Evolutionary conservation across 1,284 basidiomycete species (phyloP), one percentile per base, ranked within the genome.

Genomic region (Heterobasidion parviporum): DNA sequence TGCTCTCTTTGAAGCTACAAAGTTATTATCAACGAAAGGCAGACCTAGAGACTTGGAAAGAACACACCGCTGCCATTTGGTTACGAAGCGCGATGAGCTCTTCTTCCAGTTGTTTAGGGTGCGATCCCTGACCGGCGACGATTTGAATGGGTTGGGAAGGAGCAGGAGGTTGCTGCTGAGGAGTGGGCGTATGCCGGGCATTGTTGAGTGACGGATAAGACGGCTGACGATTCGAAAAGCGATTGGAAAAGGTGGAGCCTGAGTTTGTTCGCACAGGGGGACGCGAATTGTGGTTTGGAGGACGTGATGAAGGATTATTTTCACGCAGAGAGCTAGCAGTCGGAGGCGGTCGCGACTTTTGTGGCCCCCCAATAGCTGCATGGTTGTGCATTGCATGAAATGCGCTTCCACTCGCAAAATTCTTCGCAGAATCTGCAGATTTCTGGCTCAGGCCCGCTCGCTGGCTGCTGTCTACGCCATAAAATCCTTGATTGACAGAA

Each of bases 1-100:
- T 85, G 80, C 55, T 76, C 70, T 63, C 72, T 68, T 45, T 70
- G 71, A 54, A 87, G 69, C 83, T 89, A 65, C 57, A 58, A 59
- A 6, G 35, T 15, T 50, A 9, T 26, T 63, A 38, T 59, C 54
- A 36, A 60, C 44, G 54, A 47, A 32, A 33, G 32, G n/a, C 9
- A 12, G 15, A 20, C 14, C 14, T 4, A n/a, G 6, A 44, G 6
- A 16, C n/a, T 5, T 33, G 45, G 32, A 35, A 9, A 8, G 6
- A 41, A 51, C 56, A 36, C 36, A 53, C 61, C 46, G 57, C 54
- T 50, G 59, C 60, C 6, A 62, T 45, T 48, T 57, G 56, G 35
- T 10, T 16, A 14, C 47, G 35, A 9, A 55, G 33, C n/a, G 34
- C 33, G 14, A 14, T 14, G 10, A 55, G 18, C 32, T 55, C 54